Base-by-base conservation (phyloP, 2,329 filamentous ascomycete genomes). In the Aspergillus latus region DNA sequence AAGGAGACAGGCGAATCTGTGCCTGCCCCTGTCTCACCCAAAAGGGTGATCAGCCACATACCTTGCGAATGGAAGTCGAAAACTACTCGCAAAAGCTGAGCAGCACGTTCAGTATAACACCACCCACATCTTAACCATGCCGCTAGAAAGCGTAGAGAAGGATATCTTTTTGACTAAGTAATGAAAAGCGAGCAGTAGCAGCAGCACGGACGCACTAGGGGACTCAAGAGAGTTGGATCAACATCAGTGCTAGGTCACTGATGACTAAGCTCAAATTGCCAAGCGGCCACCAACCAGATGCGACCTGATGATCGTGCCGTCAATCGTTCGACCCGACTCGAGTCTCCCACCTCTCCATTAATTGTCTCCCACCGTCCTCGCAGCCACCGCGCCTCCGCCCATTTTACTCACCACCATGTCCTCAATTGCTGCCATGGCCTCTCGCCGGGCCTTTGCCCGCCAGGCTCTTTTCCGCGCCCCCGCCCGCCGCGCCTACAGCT, bases 391-490 rank as follows among this genome's bases (percentile, higher is more conserved):
- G 59, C 52, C 21, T 59, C 59, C 47, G 52, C 49, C 50, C 34
- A 29, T 40, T 11, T 21, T 13, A 53, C 54, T 21, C 59, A 61
- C 58, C 66, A 68, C 56, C 42, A 76, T 76, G 74, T 75, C 73
- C 54, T 75, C 73, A 59, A 74, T 76, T 64, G 70, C 73, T 66
- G 68, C 74, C 57, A 66, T 72, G 65, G 69, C 72, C 64, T 66
- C 71, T 60, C 74, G 74, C 60, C 74, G 73, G 68, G 74, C 72
- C 62, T 66, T 75, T 62, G 64, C 70, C 64, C 72, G 74, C 63
- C 74, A 74, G 60, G 64, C 73, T 55, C 47, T 71, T 56, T 61
- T 75, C 74, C 72, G 78, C 70, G 72, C 68, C 57, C 67, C 71
- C 62, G 68, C 72, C 63, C 71, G 74, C 67, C 72, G 71, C 65